Percentiles rank a stretch among this genome's conserved stretches.
phyloP scores from a whole-genome alignment of 176 grass and related monocot genomes.

The Otatea glauca region DNA sequence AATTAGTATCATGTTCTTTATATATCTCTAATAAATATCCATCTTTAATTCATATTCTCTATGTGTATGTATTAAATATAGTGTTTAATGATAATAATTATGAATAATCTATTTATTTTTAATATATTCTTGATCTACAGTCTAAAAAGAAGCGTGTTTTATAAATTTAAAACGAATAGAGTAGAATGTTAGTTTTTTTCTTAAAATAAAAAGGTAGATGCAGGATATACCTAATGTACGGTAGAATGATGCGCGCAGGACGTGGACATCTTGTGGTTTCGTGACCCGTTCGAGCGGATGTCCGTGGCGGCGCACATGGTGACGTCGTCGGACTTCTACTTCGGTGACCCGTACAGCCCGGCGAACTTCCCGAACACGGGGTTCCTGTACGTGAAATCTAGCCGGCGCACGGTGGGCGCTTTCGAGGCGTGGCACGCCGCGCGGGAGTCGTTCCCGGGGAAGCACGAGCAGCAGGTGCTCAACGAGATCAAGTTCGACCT shows the following conservation, averaged over 20 bases:
- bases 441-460: slow-evolving; percentile 50
- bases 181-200: not conserved
- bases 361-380: slow-evolving; percentile 76
- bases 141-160: no score
- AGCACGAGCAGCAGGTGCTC: slow-evolving; percentile 77
- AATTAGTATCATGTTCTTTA: no score
- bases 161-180: no score
- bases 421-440: slow-evolving; percentile 65
- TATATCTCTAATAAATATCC: no score
- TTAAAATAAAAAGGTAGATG: not conserved
- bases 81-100: no score
- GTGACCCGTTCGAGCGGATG: slow-evolving; percentile 70
- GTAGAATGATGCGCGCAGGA: slow-evolving; percentile 49
- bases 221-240: not conserved
- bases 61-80: no score
- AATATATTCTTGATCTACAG: no score
- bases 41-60: no score
- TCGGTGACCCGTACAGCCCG: slow-evolving; percentile 56
- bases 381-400: slow-evolving; percentile 73
- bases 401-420: slow-evolving; percentile 47
- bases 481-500: slow-evolving; percentile 67
- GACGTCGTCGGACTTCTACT: slow-evolving; percentile 74
- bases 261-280: slow-evolving; percentile 84
- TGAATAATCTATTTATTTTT: no score
- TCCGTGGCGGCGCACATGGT: slow-evolving; percentile 65